These are phyloP conservation scores for Serpula lacrymans DNA, from an alignment of 768 basidiomycete genomes.

Conservation along the genomic window DNA sequence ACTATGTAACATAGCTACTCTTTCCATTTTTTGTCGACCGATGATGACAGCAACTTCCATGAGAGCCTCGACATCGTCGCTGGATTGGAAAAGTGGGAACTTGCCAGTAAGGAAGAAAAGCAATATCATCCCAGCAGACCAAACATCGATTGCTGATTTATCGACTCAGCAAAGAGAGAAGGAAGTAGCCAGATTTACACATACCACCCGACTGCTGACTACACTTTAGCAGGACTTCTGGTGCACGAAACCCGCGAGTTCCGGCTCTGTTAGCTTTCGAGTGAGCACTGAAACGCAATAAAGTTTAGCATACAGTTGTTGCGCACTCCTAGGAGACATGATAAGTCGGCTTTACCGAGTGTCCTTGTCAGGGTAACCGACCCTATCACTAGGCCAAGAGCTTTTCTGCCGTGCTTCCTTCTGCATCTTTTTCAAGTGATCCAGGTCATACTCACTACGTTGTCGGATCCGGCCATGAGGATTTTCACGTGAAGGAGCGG, in stretches of 20 bases:
- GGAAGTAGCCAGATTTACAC: conserved; percentile 20
- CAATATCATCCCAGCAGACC: conserved; percentile 91
- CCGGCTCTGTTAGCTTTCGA: conserved; percentile 96
- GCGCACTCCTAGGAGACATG: neutral
- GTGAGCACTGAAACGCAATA: conserved; percentile 59
- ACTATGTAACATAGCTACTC: conserved; percentile 87
- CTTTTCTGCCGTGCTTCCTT: conserved; percentile 57
- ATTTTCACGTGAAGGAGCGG: conserved; percentile 50
- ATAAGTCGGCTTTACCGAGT: conserved; percentile 43
- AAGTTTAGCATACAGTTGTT: conserved; percentile 1
- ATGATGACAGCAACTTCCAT: conserved; percentile 92
- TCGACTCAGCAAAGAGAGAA: neutral
- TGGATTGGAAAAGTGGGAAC: conserved; percentile 92
- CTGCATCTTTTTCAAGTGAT: conserved; percentile 54
- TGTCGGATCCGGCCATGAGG: conserved; percentile 66
- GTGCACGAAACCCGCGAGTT: conserved; percentile 94
- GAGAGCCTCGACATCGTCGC: conserved; percentile 90
- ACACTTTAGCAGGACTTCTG: conserved; percentile 94
- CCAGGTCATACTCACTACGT: conserved; percentile 43
- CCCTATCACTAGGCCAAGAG: conserved; percentile 54
- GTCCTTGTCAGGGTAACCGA: conserved; percentile 79
- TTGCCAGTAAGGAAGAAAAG: conserved; percentile 90
- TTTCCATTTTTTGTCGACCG: conserved; percentile 80
- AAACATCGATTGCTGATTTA: conserved; percentile 87
- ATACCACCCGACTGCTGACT: conserved; percentile 87